phyloP scores from a whole-genome alignment of 179 eudicot species.

The Corrigiola litoralis region DNA sequence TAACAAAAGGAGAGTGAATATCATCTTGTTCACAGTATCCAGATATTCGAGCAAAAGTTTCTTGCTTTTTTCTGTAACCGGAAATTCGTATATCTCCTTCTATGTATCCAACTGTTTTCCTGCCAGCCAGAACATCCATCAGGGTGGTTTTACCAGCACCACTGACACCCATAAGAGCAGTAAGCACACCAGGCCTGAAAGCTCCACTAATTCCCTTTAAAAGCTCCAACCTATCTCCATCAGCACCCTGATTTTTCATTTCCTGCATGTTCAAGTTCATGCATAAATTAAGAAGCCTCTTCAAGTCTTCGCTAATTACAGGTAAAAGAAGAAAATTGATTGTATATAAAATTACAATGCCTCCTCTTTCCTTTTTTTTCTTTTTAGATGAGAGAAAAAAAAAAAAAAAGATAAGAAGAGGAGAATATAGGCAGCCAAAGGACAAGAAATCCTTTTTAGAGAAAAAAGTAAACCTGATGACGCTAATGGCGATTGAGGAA shows the following conservation, averaged over 20 bases:
- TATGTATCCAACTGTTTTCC: slow-evolving; percentile 35
- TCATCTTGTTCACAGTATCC: slow-evolving; percentile 41
- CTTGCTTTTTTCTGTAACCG: slow-evolving; percentile 37
- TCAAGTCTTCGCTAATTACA: neutral
- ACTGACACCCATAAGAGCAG: slow-evolving; percentile 36
- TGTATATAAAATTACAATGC: no score
- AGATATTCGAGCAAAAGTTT: slow-evolving; percentile 36
- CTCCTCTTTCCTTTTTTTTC: no score
- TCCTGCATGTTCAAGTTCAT: slow-evolving; percentile 13
- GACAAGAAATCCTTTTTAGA: no score
- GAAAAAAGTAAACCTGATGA: no score
- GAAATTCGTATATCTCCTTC: slow-evolving; percentile 36
- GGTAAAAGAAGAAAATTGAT: no score
- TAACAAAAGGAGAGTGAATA: slow-evolving; percentile 37
- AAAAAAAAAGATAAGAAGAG: no score
- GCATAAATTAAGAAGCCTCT: no score
- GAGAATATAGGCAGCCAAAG: no score
- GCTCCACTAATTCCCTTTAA: slow-evolving; percentile 35
- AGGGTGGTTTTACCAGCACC: slow-evolving; percentile 43
- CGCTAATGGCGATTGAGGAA: no score
- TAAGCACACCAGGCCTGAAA: slow-evolving; percentile 39
- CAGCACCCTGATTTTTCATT: slow-evolving; percentile 31
- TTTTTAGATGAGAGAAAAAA: no score
- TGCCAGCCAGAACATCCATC: slow-evolving; percentile 38
- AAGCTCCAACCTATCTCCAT: slow-evolving; percentile 24